phyloP scores from a whole-genome alignment of 2,329 filamentous ascomycete species.

The Ascochyta fabae region DNA sequence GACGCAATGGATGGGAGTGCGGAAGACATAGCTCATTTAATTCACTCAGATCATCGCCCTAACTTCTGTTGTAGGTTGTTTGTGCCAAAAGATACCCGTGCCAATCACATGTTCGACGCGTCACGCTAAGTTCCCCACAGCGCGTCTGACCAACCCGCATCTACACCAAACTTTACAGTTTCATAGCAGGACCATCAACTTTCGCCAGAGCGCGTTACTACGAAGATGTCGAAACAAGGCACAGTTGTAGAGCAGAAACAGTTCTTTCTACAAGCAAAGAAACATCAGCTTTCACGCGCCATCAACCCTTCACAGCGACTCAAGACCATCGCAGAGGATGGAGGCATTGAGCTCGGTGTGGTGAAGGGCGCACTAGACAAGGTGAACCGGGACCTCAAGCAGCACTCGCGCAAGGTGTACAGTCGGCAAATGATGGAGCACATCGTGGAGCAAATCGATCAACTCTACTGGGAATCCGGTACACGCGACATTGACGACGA shows the following conservation, averaged over 20 bases:
- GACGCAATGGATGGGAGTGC: background rate
- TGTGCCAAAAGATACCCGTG: too few species aligned
- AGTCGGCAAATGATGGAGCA: conserved; percentile 72
- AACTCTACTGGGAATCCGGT: conserved; percentile 63
- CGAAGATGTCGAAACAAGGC: conserved; percentile 30
- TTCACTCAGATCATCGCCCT: background rate
- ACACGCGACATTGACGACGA: conserved; percentile 41
- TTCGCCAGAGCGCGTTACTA: background rate
- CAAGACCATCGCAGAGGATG: conserved; percentile 57
- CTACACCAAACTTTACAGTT: background rate
- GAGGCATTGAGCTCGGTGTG: conserved; percentile 55
- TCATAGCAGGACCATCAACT: background rate
- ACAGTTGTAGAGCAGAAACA: conserved; percentile 67
- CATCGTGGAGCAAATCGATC: conserved; percentile 75
- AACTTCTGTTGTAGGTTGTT: background rate
- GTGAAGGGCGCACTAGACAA: conserved; percentile 60
- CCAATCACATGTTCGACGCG: conserved; percentile 7
- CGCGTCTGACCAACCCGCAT: background rate
- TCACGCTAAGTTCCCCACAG: conserved; percentile 13
- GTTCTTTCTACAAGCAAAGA: conserved; percentile 68
- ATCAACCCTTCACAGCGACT: conserved; percentile 63
- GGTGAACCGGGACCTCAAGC: conserved; percentile 69
- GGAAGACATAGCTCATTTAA: background rate
- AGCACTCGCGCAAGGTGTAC: conserved; percentile 71
- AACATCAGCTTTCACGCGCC: conserved; percentile 66